Evolutionary conservation across 2,329 filamentous ascomycete species (phyloP).

Genomic region (Escovopsis weberi): DNA sequence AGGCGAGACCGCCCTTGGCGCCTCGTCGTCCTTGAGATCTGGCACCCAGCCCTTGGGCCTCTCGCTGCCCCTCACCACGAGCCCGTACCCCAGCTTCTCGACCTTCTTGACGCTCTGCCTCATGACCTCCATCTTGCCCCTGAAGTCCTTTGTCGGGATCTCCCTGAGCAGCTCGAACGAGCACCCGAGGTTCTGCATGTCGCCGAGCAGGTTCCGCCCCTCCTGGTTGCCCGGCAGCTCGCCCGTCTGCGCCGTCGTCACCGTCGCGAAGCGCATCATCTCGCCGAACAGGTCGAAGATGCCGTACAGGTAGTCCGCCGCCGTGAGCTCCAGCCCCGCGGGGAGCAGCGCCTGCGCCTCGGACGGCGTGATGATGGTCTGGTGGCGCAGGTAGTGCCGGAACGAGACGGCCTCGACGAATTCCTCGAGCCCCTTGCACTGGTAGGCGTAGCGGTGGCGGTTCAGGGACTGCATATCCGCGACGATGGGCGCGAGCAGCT

Average conservation of each 20-base stretch:
- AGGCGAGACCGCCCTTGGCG: constrained; percentile 16
- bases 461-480: constrained; percentile 67
- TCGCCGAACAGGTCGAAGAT: constrained; percentile 91
- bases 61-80: constrained; percentile 77
- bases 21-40: constrained; percentile 39
- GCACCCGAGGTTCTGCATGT: constrained; percentile 65
- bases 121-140: constrained; percentile 78
- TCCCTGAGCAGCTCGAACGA: constrained; percentile 61
- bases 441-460: constrained; percentile 63
- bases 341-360: constrained; percentile 39
- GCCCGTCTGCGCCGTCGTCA: constrained; percentile 64
- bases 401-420: constrained; percentile 88
- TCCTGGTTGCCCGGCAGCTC: constrained; percentile 24
- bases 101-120: constrained; percentile 84
- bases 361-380: constrained; percentile 55
- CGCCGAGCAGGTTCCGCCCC: constrained; percentile 52
- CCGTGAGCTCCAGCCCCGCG: constrained; percentile 47
- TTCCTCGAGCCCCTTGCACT: constrained; percentile 82
- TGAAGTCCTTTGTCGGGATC: constrained; percentile 40
- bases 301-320: constrained; percentile 79
- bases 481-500: constrained; percentile 51
- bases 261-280: constrained; percentile 92
- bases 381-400: constrained; percentile 68
- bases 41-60: constrained; percentile 85
- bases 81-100: constrained; percentile 75